Base-by-base conservation (phyloP, 768 basidiomycete genomes). In the Glaciozyma martinii region DNA sequence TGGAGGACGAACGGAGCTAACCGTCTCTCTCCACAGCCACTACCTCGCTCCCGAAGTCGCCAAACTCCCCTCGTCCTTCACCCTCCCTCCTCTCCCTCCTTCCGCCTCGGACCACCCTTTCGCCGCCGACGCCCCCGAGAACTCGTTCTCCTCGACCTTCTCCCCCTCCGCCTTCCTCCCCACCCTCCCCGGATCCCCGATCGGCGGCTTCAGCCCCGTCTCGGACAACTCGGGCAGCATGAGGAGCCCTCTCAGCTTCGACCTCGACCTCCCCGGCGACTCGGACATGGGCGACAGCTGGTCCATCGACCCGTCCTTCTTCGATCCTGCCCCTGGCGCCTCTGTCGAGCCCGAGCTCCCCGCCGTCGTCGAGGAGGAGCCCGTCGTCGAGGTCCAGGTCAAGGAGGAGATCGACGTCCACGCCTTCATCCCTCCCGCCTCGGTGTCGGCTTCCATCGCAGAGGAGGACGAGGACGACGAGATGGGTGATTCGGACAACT, bases 41-140 rank as follows among this genome's bases (percentile, higher is more conserved):
- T 70, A 70, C 53, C 65, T 70, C 32, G 68, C 65, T 0, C 62
- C 68, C 50, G 68, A 70, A 44, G 65, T 70, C 32, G 37, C 37
- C 37, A 70, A 70, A 46, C 52, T 66, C 10, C 56, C 56, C 40
- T 21, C 21, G n/a, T 1, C 49, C 1, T 23, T 21, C 10, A 5
- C 32, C 60, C 27, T 6, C 32, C 42, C 47, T 18, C 25, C 33
- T 44, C 43, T 21, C 25, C 29, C 19, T 30, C 23, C 7, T 23
- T 25, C 27, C 52, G n/a, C 49, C 40, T 25, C 62, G 19, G 58
- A 59, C 44, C 25, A 60, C 21, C n/a, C 68, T n/a, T 70, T 70
- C 65, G 47, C 65, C n/a, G 62, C 62, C 40, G 61, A 43, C 46
- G 44, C 42, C 13, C n/a, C 10, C 27, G 29, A 50, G 50, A 40